These are phyloP conservation scores for Erodium trifolium DNA, from an alignment of 441 rosid genomes.

Conservation along the genomic window DNA sequence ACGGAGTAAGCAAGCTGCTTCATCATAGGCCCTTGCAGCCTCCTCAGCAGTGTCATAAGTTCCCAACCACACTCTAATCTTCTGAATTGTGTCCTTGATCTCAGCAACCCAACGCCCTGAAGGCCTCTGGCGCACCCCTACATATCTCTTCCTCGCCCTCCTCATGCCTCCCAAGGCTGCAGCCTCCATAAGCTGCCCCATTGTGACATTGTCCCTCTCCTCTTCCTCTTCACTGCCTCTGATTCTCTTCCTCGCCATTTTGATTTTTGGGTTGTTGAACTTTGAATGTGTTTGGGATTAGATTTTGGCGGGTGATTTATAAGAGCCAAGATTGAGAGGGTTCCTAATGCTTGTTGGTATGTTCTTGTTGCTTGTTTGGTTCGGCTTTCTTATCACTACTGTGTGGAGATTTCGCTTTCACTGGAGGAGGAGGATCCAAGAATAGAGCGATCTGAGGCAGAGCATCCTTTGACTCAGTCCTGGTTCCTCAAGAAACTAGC, in stretches of 20 bases:
- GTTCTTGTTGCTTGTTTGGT: conserved; percentile 18
- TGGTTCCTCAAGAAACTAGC: background rate
- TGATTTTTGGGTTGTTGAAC: background rate
- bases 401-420: conserved; percentile 21
- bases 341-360: conserved; percentile 19
- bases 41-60: conserved; percentile 45
- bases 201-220: conserved; percentile 19
- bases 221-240: conserved; percentile 12
- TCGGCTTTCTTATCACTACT: conserved; percentile 22
- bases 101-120: conserved; percentile 49
- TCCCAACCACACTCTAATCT: conserved; percentile 46
- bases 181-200: conserved; percentile 45
- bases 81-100: conserved; percentile 47
- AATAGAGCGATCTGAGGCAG: conserved; percentile 3
- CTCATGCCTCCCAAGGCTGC: conserved; percentile 34
- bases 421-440: conserved; percentile 16
- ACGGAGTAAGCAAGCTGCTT: conserved; percentile 59
- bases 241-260: conserved; percentile 9
- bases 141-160: conserved; percentile 49
- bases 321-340: background rate
- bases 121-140: conserved; percentile 45
- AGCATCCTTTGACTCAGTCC: conserved; percentile 14
- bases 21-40: conserved; percentile 63
- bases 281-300: background rate
- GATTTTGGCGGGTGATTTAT: conserved; percentile 4